Base-by-base conservation (phyloP, 2,329 filamentous ascomycete species). In the Cadophora sp. region DNA sequence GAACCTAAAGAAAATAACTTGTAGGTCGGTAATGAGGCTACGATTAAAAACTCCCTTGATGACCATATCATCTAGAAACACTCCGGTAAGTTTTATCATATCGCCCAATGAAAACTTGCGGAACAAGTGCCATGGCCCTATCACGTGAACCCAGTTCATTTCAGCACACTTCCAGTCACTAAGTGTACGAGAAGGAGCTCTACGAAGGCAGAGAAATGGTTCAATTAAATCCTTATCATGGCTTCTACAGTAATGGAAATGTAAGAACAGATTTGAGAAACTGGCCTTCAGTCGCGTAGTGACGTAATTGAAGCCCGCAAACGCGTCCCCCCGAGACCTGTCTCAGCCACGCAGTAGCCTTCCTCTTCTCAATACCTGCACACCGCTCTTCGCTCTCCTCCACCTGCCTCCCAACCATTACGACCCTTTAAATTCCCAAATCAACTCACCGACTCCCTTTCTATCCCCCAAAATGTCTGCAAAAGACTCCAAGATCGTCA, bases 401-500 rank as follows among this genome's bases (percentile, higher is more conserved):
- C 24, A n/a, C n/a, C 27, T 8, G 4, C 13, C 27, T 16, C n/a
- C 30, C 30, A n/a, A 22, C 43, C 59, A 39, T 18, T 7, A n/a
- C 8, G 27, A 13, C n/a, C n/a, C 11, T 24, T 13, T 22, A 22
- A 20, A 20, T 13, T 22, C 18, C 45, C 20, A 48, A 16, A 9
- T 20, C 5, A 22, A 13, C 6, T 13, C 9, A 3, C n/a, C 9
- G 6, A 30, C n/a, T 20, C 18, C 45, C 45, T 13, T 7, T 20
- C 9, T 11, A 18, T 1, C 5, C 9, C 18, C 6, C 45, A 62
- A 66, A 20, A 84, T 84, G 82, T 82, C 83, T 58, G 75, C 79
- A 59, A 70, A 75, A 43, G 75, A 81, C 36, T 77, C 81, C 4
- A 84, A 83, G 70, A 76, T 84, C 30, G 67, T 82, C 33, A 80